Percentiles rank a stretch among this genome's conserved stretches.
These are phyloP conservation scores for Penicillium glabrum DNA, from an alignment of 2,329 filamentous ascomycete genomes.

Conservation along the genomic window DNA sequence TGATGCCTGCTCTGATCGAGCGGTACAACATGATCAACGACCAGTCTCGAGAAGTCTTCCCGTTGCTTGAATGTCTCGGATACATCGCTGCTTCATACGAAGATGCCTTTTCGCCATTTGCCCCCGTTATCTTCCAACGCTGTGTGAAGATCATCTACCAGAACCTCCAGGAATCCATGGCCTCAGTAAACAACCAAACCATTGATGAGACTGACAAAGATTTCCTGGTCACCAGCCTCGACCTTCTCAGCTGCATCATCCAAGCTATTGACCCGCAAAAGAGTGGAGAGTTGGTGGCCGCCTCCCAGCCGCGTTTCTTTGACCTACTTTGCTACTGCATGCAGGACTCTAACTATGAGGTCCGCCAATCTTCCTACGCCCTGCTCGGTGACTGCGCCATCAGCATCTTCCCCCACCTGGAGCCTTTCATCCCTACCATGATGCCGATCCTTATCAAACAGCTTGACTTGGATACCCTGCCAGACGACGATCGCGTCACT, in stretches of 20 bases:
- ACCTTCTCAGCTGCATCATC: conserved; percentile 88
- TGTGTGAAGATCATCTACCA: conserved; percentile 89
- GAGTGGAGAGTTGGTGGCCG: conserved; percentile 72
- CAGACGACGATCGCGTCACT: conserved; percentile 78
- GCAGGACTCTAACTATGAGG: conserved; percentile 86
- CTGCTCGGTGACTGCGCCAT: conserved; percentile 92
- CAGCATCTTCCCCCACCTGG: conserved; percentile 81
- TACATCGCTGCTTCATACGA: conserved; percentile 89
- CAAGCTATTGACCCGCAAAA: conserved; percentile 77
- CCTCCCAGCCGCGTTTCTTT: conserved; percentile 80
- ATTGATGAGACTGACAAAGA: conserved; percentile 89
- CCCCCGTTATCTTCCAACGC: conserved; percentile 79
- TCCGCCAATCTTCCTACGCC: conserved; percentile 93
- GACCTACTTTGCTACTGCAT: conserved; percentile 88
- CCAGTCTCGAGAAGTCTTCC: conserved; percentile 89
- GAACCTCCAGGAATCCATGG: conserved; percentile 79
- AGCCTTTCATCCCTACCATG: conserved; percentile 69
- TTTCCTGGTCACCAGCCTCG: conserved; percentile 91
- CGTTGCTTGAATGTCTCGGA: conserved; percentile 91
- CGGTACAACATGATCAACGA: conserved; percentile 86
- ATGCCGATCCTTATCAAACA: conserved; percentile 80
- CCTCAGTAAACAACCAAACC: conserved; percentile 65
- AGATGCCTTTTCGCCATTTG: conserved; percentile 78
- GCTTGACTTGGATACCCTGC: conserved; percentile 74
- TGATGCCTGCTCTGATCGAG: conserved; percentile 90